phyloP scores from a whole-genome alignment of 2,329 filamentous ascomycete genomes.

The Trichoderma citrinoviride region DNA sequence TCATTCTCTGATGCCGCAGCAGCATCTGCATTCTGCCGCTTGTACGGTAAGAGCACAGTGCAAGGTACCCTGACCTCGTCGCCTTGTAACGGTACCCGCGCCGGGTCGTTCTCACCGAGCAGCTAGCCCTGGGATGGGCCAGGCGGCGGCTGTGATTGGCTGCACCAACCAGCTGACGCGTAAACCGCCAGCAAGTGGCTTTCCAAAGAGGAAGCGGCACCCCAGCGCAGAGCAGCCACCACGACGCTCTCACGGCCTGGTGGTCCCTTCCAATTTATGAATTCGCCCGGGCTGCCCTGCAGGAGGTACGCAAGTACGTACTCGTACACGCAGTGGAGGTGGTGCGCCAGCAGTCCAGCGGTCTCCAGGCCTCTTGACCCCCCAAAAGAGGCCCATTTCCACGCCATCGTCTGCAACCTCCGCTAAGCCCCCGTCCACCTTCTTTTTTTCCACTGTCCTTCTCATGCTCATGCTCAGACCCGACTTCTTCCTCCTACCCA shows the following conservation, averaged over 20 bases:
- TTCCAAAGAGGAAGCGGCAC: constrained; percentile 24
- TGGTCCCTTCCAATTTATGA: constrained; percentile 32
- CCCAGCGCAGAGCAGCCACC: constrained; percentile 9
- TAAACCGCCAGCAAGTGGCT: constrained; percentile 35
- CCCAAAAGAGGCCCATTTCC: constrained; percentile 15
- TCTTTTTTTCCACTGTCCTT: constrained; percentile 8
- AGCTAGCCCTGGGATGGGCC: constrained; percentile 27
- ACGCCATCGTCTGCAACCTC: constrained; percentile 10
- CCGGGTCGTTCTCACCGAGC: constrained; percentile 21
- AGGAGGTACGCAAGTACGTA: constrained; percentile 1
- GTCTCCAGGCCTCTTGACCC: constrained; percentile 1
- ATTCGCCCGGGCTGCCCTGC: constrained; percentile 27
- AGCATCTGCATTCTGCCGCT: no score
- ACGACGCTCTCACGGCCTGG: neutral
- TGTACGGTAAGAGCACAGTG: neutral
- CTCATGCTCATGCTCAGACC: neutral
- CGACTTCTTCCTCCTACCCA: neutral
- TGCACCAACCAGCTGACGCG: constrained; percentile 37
- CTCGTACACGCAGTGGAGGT: neutral
- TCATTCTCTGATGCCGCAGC: neutral
- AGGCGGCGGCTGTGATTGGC: constrained; percentile 31
- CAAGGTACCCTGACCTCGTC: constrained; percentile 19
- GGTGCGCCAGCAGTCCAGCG: constrained; percentile 5
- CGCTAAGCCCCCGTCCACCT: constrained; percentile 18
- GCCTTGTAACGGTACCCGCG: constrained; percentile 32